Evolutionary conservation across 345 rosid species (phyloP).

Genomic region (Citrus sinensis): DVS_A1.0 CM039164.1:1314001-1314500

Average conservation of each 20-base stretch:
- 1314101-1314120: constrained; percentile 8
- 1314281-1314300: background rate
- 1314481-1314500: too few species aligned
- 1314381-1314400: background rate
- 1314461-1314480: background rate
- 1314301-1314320: background rate
- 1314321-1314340: background rate
- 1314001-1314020: constrained; percentile 87
- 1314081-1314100: constrained; percentile 12
- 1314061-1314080: constrained; percentile 51
- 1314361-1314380: background rate
- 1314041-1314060: constrained; percentile 67
- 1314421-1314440: background rate
- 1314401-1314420: background rate
- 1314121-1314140: background rate
- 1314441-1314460: background rate
- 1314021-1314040: constrained; percentile 66
- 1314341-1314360: background rate
- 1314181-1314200: background rate
- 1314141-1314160: background rate
- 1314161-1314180: background rate
- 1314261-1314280: too few species aligned
- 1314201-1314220: background rate
- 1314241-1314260: background rate
- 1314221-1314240: too few species aligned